Base-by-base conservation (phyloP, 2,329 filamentous ascomycete species). In the Hirsutella rhossiliensis region DNA sequence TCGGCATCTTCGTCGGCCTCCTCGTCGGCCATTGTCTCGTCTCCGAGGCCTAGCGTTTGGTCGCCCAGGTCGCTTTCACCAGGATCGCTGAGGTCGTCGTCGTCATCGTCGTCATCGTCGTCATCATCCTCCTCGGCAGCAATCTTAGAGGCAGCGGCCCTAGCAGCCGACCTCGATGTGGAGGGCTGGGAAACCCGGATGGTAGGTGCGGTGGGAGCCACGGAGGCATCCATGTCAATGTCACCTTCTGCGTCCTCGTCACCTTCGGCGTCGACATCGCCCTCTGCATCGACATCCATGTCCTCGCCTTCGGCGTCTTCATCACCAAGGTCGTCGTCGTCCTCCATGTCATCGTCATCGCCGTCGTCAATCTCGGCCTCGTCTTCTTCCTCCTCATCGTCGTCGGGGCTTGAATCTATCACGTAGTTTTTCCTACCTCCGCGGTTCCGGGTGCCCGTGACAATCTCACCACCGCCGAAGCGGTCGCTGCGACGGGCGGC, bases 381-480 rank as follows among this genome's bases (percentile, higher is more conserved):
- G 9, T 65, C 65, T 9, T 66, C 59, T 1, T 62, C 62, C 15
- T 57, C 64, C 2, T 68, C 68, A 3, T 67, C 66, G 20, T 68
- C 67, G n/a, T 69, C 67, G 32, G 65, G 66, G 43, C 69, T 71
- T 32, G 71, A 75, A 48, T 78, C 75, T 20, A 80, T 71, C 31
- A 77, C 72, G 44, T 79, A 79, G 51, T 69, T 78, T 61, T 78
- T 78, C 61, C 76, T 75, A 17, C 66, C 67, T 6, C 70, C 72
- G 9, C 74, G 68, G 46, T 72, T 75, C 41, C 75, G 66, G 52
- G 72, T 74, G 32, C 70, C 68, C 23, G 66, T 61, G 17, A 73
- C 56, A 41, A 74, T 71, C 51, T 73, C 67, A 28, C 67, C 66
- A 20, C 65, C 66, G 20, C 61, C 61, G 43, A 70, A 70, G 38